Evolutionary conservation across 768 basidiomycete genomes (phyloP).

Genomic region (Phallus indusiatus): DNA sequence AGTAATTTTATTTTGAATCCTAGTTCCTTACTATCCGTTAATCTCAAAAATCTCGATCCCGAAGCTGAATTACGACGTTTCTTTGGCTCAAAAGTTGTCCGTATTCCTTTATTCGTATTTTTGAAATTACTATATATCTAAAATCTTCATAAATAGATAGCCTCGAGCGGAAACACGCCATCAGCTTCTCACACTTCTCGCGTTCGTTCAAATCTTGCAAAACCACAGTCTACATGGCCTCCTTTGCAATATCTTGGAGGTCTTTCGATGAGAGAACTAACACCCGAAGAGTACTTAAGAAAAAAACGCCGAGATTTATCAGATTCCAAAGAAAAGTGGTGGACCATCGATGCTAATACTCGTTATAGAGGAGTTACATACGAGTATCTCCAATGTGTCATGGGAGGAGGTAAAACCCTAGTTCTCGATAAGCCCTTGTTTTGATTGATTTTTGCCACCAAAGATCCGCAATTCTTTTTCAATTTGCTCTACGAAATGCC

Average conservation of each 20-base stretch:
- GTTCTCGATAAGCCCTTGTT: neutral
- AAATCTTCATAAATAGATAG: constrained; percentile 12
- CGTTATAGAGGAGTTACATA: constrained; percentile 74
- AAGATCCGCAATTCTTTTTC: constrained; percentile 74
- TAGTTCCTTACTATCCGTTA: constrained; percentile 60
- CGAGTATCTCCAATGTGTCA: constrained; percentile 72
- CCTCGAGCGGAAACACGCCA: neutral
- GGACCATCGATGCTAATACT: constrained; percentile 81
- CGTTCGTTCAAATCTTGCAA: constrained; percentile 61
- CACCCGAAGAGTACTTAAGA: constrained; percentile 40
- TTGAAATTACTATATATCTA: constrained; percentile 23
- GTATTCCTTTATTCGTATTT: constrained; percentile 18
- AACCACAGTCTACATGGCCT: constrained; percentile 70
- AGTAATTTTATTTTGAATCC: constrained; percentile 2
- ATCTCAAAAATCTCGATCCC: constrained; percentile 69
- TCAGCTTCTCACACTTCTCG: neutral
- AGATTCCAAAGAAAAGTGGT: constrained; percentile 63
- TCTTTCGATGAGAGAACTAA: constrained; percentile 51
- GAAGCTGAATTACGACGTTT: constrained; percentile 89
- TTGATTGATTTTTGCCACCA: neutral
- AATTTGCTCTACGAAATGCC: constrained; percentile 67
- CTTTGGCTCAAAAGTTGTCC: constrained; percentile 86
- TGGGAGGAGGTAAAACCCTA: constrained; percentile 59
- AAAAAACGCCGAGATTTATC: constrained; percentile 35
- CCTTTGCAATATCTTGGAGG: constrained; percentile 63